These are phyloP conservation scores for Novymonas esmeraldas DNA, from an alignment of 208 protist genomes.

Conservation along the genomic window DNA sequence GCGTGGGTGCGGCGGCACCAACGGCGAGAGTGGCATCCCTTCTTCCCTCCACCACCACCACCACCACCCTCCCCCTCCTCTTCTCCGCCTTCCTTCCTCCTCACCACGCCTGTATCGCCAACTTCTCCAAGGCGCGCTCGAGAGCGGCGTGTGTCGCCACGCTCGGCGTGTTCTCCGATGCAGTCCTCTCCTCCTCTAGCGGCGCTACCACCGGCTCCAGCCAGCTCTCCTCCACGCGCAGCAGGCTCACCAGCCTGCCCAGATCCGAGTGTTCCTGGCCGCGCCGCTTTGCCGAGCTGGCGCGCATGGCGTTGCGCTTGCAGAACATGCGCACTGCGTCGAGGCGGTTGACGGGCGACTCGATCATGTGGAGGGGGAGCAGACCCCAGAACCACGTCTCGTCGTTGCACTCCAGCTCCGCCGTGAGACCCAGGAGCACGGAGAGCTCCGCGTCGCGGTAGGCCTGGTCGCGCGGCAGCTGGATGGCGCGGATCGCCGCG, in stretches of 20 bases:
- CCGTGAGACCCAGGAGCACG: conserved; percentile 71
- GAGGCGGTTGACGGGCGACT: conserved; percentile 29
- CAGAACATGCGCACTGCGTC: conserved; percentile 73
- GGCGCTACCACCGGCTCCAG: conserved; percentile 45
- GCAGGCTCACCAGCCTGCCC: conserved; percentile 34
- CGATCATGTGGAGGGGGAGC: conserved; percentile 84
- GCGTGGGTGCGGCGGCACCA: too few relatives aligned
- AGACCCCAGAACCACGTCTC: conserved; percentile 86
- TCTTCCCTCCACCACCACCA: too few relatives aligned
- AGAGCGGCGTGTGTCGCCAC: conserved; percentile 66
- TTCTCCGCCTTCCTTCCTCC: too few relatives aligned
- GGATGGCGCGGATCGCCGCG: conserved; percentile 49
- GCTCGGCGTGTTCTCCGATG: conserved; percentile 58
- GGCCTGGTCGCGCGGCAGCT: conserved; percentile 39
- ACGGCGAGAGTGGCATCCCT: too few relatives aligned
- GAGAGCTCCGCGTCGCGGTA: conserved; percentile 76
- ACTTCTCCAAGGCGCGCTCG: conserved; percentile 53
- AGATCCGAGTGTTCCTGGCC: conserved; percentile 34
- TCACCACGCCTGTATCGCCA: conserved; percentile 26
- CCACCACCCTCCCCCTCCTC: too few relatives aligned
- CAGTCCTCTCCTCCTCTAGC: conserved; percentile 26
- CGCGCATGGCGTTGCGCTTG: conserved; percentile 75
- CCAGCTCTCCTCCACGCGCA: conserved; percentile 45
- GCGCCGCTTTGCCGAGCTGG: conserved; percentile 16
- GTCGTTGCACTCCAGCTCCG: conserved; percentile 63